Percentiles rank a stretch among this genome's conserved stretches.
Evolutionary conservation across 257 asterid genomes (phyloP).

Genomic region (Hygrophila difformis): DNA sequence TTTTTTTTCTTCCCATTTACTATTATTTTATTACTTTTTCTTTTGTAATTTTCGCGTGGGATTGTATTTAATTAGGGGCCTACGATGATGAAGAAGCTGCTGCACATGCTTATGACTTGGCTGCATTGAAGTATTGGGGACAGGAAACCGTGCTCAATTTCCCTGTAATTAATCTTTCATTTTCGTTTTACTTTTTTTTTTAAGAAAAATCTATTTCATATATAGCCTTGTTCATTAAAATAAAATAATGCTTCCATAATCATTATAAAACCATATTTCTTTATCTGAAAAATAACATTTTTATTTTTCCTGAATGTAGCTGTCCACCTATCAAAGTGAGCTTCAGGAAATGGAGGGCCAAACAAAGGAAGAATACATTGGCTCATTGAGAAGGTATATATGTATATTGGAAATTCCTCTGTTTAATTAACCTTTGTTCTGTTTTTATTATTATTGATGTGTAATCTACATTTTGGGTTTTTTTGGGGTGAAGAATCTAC

Average conservation of each 20-base stretch:
- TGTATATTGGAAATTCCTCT: neutral
- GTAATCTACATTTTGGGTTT: too few relatives aligned
- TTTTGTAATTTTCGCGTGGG: neutral
- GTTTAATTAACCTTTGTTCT: too few relatives aligned
- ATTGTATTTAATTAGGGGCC: conserved; percentile 52
- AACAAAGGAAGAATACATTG: conserved; percentile 82
- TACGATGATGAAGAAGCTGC: conserved; percentile 92
- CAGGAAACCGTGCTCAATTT: conserved; percentile 77
- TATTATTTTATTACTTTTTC: neutral
- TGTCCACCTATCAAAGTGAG: conserved; percentile 52
- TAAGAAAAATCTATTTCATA: neutral
- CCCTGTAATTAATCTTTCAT: conserved; percentile 36
- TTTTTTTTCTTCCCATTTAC: too few relatives aligned
- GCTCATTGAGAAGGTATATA: conserved; percentile 76
- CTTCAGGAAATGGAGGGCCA: conserved; percentile 75
- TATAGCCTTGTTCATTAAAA: too few relatives aligned
- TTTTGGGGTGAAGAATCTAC: too few relatives aligned
- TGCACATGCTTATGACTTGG: conserved; percentile 98
- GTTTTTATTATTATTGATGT: too few relatives aligned
- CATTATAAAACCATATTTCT: neutral
- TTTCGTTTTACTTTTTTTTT: neutral
- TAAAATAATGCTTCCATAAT: too few relatives aligned
- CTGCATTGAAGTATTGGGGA: conserved; percentile 97
- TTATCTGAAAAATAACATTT: neutral
- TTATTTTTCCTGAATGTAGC: conserved; percentile 19